phyloP scores from a whole-genome alignment of 176 grass and related monocot species.

The Lolium rigidum region DNA sequence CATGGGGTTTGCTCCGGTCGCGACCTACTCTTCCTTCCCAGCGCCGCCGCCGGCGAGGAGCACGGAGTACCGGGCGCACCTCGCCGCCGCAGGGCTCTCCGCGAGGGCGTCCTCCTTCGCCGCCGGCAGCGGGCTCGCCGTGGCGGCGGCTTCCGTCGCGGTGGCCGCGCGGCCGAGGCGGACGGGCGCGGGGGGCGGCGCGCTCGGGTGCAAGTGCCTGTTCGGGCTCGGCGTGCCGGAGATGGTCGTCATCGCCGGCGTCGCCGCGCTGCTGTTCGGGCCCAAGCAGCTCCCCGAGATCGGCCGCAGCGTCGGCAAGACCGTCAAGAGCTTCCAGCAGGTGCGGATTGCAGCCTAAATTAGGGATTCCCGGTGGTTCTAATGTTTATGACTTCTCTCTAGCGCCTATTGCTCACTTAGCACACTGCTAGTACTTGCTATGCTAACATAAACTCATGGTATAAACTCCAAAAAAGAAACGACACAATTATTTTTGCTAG shows the following conservation, averaged over 20 bases:
- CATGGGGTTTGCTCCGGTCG: slow-evolving; percentile 49
- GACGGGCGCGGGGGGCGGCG: slow-evolving; percentile 40
- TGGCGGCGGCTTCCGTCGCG: slow-evolving; percentile 8
- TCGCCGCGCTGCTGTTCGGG: slow-evolving; percentile 86
- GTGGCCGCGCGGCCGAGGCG: slow-evolving; percentile 42
- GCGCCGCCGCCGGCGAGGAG: neutral
- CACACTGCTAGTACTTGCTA: neutral
- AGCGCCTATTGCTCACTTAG: neutral
- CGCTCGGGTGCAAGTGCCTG: slow-evolving; percentile 75
- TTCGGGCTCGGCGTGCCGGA: slow-evolving; percentile 88
- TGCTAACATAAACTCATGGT: neutral
- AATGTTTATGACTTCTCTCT: neutral
- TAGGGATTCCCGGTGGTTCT: neutral
- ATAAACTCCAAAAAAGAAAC: neutral
- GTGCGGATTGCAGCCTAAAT: slow-evolving; percentile 20
- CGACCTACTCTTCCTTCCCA: slow-evolving; percentile 39
- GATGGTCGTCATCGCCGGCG: slow-evolving; percentile 89
- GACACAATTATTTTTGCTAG: neutral
- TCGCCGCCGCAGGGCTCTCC: slow-evolving; percentile 39
- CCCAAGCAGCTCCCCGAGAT: slow-evolving; percentile 93
- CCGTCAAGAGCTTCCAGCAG: slow-evolving; percentile 97
- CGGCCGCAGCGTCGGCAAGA: slow-evolving; percentile 86
- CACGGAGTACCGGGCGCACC: neutral
- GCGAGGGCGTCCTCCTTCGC: slow-evolving; percentile 50
- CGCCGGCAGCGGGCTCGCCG: slow-evolving; percentile 29